Conservation (phyloP, 768 basidiomycete species). For the Lactarius quietus region DNA sequence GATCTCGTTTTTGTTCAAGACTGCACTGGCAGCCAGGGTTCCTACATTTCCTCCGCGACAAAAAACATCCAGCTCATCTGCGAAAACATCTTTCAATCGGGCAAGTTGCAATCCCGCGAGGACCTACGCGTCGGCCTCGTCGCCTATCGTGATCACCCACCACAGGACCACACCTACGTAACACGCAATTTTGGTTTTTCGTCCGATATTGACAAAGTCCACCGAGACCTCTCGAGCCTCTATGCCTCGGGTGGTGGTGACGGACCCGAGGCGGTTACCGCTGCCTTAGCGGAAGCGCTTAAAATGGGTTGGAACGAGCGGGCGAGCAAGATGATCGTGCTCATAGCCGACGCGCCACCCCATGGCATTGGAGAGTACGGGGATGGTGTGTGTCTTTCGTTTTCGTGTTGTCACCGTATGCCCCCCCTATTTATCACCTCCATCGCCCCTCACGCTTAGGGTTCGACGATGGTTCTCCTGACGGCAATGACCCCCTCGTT, state of each 20-base stretch:
- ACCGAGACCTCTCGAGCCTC: constrained; percentile 74
- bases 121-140: constrained; percentile 91
- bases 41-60: constrained; percentile 89
- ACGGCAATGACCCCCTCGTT: constrained; percentile 87
- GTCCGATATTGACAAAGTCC: constrained; percentile 83
- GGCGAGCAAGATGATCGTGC: constrained; percentile 93
- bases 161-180: constrained; percentile 94
- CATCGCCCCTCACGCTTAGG: constrained; percentile 44
- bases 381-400: constrained; percentile 58
- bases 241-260: constrained; percentile 92
- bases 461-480: constrained; percentile 91
- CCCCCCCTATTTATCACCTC: neutral
- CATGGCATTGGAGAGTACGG: constrained; percentile 98
- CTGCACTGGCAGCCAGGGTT: constrained; percentile 89
- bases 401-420: constrained; percentile 15
- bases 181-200: constrained; percentile 94
- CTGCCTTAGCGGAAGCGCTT: constrained; percentile 81
- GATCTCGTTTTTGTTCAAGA: constrained; percentile 96
- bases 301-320: constrained; percentile 87
- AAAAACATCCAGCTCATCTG: constrained; percentile 97
- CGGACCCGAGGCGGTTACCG: constrained; percentile 96
- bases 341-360: constrained; percentile 96
- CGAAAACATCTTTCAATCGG: constrained; percentile 91
- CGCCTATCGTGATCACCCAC: constrained; percentile 95
- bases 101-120: constrained; percentile 80